phyloP scores from a whole-genome alignment of 352 stramenopile genomes.

The Phytophthora hybrid region DNA sequence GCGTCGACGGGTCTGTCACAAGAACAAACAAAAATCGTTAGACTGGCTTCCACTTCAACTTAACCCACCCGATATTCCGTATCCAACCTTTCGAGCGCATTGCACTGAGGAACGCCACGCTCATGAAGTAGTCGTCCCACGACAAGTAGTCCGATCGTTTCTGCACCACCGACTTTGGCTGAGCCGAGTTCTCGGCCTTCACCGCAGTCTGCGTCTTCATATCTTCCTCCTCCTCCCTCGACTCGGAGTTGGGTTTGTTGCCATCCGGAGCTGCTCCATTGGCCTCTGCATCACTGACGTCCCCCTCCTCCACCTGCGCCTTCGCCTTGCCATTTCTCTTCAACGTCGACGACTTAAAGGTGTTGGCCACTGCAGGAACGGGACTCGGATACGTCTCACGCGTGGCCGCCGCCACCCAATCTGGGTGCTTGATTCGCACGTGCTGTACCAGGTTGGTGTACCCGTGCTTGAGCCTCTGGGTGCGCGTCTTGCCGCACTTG shows the following conservation, averaged over 20 bases:
- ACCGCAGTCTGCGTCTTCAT: not conserved
- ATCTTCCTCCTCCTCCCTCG: conserved; percentile 8
- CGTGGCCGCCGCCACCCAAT: conserved; percentile 52
- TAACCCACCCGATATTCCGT: not conserved
- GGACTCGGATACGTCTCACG: conserved; percentile 35
- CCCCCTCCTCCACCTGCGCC: not conserved
- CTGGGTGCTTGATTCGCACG: conserved; percentile 66
- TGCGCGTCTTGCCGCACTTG: conserved; percentile 66
- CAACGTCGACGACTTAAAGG: conserved; percentile 10
- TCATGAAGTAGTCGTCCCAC: conserved; percentile 99
- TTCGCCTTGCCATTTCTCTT: conserved; percentile 28
- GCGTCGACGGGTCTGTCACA: conserved; percentile 94
- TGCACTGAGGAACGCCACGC: conserved; percentile 98
- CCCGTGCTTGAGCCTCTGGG: conserved; percentile 58
- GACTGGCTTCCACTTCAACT: conserved; percentile 2
- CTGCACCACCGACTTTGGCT: conserved; percentile 1
- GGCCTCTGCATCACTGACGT: not conserved
- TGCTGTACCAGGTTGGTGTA: conserved; percentile 80
- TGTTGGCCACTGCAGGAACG: conserved; percentile 26
- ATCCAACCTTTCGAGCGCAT: conserved; percentile 97
- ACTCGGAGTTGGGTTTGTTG: conserved; percentile 6
- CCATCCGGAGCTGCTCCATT: not conserved
- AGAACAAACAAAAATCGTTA: conserved; percentile 5
- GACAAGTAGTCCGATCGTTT: conserved; percentile 94
- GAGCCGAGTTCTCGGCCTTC: not conserved